Conservation (phyloP, 805 yeast genomes). For the Jamesozyma piceae region DNA sequence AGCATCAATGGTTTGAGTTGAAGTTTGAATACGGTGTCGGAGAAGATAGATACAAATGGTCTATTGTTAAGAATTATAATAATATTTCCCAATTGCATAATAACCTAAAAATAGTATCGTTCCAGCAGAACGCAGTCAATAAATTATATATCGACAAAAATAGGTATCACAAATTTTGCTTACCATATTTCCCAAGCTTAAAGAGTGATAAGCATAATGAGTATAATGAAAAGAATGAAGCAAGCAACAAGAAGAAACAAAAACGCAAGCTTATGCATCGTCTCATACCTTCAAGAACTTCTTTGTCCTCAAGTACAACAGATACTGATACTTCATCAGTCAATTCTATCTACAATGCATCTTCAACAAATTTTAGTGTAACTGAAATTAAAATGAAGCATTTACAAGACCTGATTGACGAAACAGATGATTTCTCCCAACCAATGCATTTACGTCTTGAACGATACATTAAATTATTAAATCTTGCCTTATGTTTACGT, state of each 20-base stretch:
- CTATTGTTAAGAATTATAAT: conserved; percentile 57
- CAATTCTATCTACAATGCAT: conserved; percentile 1
- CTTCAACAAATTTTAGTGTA: conserved; percentile 5
- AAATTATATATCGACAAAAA: conserved; percentile 22
- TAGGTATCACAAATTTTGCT: conserved; percentile 16
- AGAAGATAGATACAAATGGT: conserved; percentile 68
- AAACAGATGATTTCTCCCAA: conserved; percentile 18
- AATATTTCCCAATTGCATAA: conserved; percentile 69
- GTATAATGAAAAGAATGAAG: background rate
- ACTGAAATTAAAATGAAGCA: conserved; percentile 24
- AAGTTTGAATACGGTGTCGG: conserved; percentile 89
- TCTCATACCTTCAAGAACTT: background rate
- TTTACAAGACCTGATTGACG: conserved; percentile 22
- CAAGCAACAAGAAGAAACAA: background rate
- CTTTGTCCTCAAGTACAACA: background rate
- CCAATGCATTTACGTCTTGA: conserved; percentile 40
- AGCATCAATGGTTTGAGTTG: conserved; percentile 37
- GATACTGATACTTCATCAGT: background rate
- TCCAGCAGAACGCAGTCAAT: conserved; percentile 34
- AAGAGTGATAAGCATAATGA: conserved; percentile 1
- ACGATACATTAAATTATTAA: conserved; percentile 55
- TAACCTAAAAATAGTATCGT: conserved; percentile 46
- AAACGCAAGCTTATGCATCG: background rate
- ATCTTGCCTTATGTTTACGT: conserved; percentile 49
- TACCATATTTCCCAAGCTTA: conserved; percentile 25